Evolutionary conservation across 2,329 filamentous ascomycete genomes (phyloP), one percentile per base, ranked within the genome.

Genomic region (Colletotrichum sp.): DNA sequence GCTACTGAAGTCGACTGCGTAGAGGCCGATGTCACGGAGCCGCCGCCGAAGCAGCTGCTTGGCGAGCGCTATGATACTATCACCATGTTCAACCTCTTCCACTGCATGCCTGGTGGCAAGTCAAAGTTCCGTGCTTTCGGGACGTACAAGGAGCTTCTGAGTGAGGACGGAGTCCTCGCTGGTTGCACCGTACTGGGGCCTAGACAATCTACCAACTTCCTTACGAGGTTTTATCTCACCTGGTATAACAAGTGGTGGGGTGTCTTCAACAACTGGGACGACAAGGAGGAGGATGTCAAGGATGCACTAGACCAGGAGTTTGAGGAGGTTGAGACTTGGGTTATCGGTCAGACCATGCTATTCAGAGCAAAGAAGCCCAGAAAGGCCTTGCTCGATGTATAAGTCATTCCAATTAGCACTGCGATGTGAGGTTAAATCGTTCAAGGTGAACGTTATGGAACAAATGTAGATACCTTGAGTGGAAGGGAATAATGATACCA

Each of bases 31-130:
- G 82, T 84, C 34, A 83, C 81, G 8, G 75, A 82, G 39, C 81
- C 83, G 4, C 78, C 84, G 4, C 84, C 84, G 0, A 67, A 77
- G 28, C 76, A 72, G 6, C 72, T 84, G 26, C 71, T 76, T 32
- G 26, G 78, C 52, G 78, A 75, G 3, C 79, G 78, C 62, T 89
- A 86, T 77, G 84, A 87, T 77, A 86, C 86, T 1, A 85, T 89
- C 67, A 85, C 84, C 16, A 81, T 87, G 79, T 87, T 86, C 78
- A 87, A 86, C 77, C 76, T 88, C 6, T 80, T 87, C 18, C 86
- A 88, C 78, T 88, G 86, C 78, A 76, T 88, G 12, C 86, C 86
- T 0, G 82, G 82, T 0, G 81, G 82, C 2, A 63, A 72, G 6
- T 73, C 75, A 7, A 86, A 87, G 77, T 71, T 82, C 15, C 62